phyloP scores from a whole-genome alignment of 2,329 filamentous ascomycete species.

The Sporothrix sp. region DNA sequence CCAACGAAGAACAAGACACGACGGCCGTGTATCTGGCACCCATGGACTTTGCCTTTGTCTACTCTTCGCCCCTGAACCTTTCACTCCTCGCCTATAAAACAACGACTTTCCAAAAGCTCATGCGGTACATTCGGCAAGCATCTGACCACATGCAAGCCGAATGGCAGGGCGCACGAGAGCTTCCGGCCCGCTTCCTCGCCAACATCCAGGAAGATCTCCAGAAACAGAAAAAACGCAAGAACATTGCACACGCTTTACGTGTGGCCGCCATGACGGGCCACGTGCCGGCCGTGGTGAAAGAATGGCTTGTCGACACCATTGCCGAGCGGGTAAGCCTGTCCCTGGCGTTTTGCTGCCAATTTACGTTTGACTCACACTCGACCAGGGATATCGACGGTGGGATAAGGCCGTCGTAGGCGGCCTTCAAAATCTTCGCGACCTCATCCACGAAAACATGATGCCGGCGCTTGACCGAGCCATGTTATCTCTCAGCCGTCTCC shows the following conservation, averaged over 20 bases:
- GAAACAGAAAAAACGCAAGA: conserved; percentile 46
- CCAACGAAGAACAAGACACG: conserved; percentile 26
- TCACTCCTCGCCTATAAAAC: conserved; percentile 79
- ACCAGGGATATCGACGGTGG: conserved; percentile 84
- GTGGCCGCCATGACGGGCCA: conserved; percentile 79
- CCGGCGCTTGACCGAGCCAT: conserved; percentile 77
- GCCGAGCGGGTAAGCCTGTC: conserved; percentile 55
- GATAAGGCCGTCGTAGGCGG: conserved; percentile 75
- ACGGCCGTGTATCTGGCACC: conserved; percentile 54
- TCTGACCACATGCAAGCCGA: conserved; percentile 70
- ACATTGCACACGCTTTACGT: conserved; percentile 67
- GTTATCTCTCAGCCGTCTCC: conserved; percentile 71
- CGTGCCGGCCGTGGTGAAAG: conserved; percentile 62
- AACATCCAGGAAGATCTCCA: conserved; percentile 68
- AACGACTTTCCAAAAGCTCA: conserved; percentile 74
- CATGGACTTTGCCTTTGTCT: conserved; percentile 75
- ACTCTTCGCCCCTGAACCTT: conserved; percentile 67
- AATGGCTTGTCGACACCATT: conserved; percentile 82
- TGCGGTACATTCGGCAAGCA: conserved; percentile 75
- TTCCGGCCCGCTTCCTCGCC: conserved; percentile 67
- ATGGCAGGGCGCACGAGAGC: conserved; percentile 71
- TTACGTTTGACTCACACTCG: background rate
- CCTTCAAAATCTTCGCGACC: conserved; percentile 63
- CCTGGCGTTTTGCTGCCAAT: background rate
- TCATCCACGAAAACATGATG: conserved; percentile 80